phyloP scores from a whole-genome alignment of 768 basidiomycete genomes.

The Dioszegia crocea region DNA sequence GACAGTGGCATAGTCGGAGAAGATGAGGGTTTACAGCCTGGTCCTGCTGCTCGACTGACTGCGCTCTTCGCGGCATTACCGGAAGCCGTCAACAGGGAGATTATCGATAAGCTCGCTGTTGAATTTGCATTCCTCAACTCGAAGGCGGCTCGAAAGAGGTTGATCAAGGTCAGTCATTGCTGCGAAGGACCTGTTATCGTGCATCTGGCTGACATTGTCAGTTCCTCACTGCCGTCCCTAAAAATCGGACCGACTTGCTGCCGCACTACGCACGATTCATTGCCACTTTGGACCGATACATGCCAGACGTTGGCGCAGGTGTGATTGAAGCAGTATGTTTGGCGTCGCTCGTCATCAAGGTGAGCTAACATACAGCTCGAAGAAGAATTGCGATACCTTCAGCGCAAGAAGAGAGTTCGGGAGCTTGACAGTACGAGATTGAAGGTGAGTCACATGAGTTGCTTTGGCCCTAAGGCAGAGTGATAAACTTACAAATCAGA shows the following conservation, averaged over 20 bases:
- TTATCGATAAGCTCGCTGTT: conserved; percentile 89
- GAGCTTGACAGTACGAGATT: conserved; percentile 79
- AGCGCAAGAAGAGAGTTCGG: conserved; percentile 86
- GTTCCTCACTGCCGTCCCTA: conserved; percentile 69
- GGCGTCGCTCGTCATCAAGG: neutral
- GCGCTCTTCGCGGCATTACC: conserved; percentile 84
- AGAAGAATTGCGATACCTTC: conserved; percentile 92
- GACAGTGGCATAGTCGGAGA: conserved; percentile 16
- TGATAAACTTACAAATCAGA: conserved; percentile 55
- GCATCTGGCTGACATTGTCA: conserved; percentile 10
- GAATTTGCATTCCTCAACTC: conserved; percentile 97
- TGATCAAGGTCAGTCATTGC: conserved; percentile 64
- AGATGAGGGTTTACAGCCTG: conserved; percentile 66
- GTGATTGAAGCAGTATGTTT: conserved; percentile 69
- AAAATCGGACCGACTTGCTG: conserved; percentile 80
- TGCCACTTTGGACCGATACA: conserved; percentile 81
- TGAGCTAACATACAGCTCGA: conserved; percentile 62
- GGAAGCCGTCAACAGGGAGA: conserved; percentile 82
- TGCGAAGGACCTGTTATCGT: neutral
- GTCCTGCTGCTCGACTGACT: conserved; percentile 87
- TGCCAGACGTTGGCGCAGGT: conserved; percentile 87
- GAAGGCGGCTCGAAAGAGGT: conserved; percentile 87
- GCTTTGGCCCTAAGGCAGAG: no score
- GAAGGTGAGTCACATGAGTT: conserved; percentile 61
- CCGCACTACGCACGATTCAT: conserved; percentile 89